Conservation (phyloP, 768 basidiomycete genomes). For the Naganishia vishniacii region DNA sequence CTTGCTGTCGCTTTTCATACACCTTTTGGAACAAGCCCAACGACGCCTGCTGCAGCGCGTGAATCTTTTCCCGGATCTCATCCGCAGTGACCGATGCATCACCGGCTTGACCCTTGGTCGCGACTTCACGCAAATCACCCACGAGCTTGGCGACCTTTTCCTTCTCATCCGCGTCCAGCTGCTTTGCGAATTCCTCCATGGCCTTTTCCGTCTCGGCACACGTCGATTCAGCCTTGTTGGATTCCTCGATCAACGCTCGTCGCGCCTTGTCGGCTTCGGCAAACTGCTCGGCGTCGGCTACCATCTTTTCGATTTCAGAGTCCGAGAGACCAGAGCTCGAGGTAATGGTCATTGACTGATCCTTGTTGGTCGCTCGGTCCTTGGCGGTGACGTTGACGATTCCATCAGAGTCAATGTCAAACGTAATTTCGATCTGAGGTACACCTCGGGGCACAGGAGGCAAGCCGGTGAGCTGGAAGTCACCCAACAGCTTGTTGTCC, state of each 20-base stretch:
- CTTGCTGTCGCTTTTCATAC: constrained; percentile 73
- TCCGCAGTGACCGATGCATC: constrained; percentile 78
- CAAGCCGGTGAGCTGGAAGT: constrained; percentile 98
- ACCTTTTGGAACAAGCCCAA: constrained; percentile 96
- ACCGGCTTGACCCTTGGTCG: constrained; percentile 80
- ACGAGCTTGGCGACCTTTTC: constrained; percentile 88
- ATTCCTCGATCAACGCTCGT: constrained; percentile 81
- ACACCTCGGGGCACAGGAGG: constrained; percentile 61
- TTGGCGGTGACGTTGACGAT: constrained; percentile 96
- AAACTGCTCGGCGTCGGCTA: constrained; percentile 84
- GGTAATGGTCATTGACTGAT: constrained; percentile 68
- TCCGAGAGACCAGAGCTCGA: constrained; percentile 94
- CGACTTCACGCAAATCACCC: constrained; percentile 77
- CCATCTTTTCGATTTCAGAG: constrained; percentile 96
- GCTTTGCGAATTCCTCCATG: constrained; percentile 96
- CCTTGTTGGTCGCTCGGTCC: constrained; percentile 55
- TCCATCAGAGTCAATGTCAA: constrained; percentile 78
- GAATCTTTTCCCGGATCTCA: constrained; percentile 82
- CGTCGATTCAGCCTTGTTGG: constrained; percentile 93
- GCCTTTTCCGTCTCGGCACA: constrained; percentile 95
- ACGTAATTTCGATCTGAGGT: constrained; percentile 80
- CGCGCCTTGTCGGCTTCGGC: constrained; percentile 89
- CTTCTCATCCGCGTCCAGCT: constrained; percentile 84
- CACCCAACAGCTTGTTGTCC: constrained; percentile 96
- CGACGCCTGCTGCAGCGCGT: constrained; percentile 79